Evolutionary conservation across 495 filamentous ascomycete genomes (phyloP), one percentile per base, ranked within the genome.

Genomic region (Gamarada debralockiae): DNA sequence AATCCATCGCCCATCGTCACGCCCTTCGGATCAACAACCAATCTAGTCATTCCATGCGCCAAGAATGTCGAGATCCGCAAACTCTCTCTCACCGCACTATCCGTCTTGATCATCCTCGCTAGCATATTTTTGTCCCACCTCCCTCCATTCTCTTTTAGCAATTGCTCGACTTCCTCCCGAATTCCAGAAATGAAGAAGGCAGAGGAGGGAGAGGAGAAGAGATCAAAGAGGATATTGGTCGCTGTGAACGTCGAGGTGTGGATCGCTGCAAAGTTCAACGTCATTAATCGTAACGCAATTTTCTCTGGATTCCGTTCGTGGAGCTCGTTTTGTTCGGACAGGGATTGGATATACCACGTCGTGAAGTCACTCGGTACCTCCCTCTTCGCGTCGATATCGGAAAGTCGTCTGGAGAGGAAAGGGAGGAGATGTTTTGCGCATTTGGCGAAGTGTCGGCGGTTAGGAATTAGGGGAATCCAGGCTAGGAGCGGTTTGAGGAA

Each of bases 21-120:
- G 4, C 73, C 72, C 2, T 59, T 57, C 0, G 45, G 60, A n/a
- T 63, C 66, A 8, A 71, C 62, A 8, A 77, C 71, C 41, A 66
- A 58, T 25, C 71, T 64, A 48, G 64, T 63, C 40, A 72, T 50
- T 1, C 71, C 71, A n/a, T n/a, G n/a, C n/a, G n/a, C n/a, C n/a
- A n/a, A n/a, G 23, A 63, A 63, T 18, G 60, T 64, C 21, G 68
- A 57, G 51, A 77, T 68, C 6, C 73, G 70, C 47, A 77, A 52
- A 39, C 64, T 70, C 57, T 84, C 80, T 34, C 76, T 72, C 45
- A 82, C 67, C 48, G 80, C 77, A 36, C 69, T 75, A 51, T 84
- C 80, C 24, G 79, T 25, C 53, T 75, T 74, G 22, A 60, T 60
- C 61, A 81, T 65, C 34, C 73, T 69, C 0, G 62, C 61, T 0